Base-by-base conservation (phyloP, 31 red algal genomes). In the Asparagopsis taxiformis region DNA sequence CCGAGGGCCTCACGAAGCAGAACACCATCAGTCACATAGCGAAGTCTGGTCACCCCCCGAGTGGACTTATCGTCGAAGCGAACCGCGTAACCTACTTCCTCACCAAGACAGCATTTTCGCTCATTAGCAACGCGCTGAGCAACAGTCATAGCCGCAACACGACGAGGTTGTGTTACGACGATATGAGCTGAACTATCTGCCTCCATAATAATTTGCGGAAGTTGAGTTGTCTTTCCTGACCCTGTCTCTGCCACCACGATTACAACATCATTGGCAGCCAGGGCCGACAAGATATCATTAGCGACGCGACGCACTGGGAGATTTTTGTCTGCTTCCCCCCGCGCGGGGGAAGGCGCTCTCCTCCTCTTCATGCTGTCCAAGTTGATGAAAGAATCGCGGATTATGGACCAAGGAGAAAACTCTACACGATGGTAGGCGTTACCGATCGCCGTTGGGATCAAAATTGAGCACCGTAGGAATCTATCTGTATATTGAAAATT, bases 131-230 rank as follows among this genome's bases (percentile, higher is more conserved):
- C 94, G 71, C 94, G 84, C 19, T 36, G 57, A 3, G 94, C 88
- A 13, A 97, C 94, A 29, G 74, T 70, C 30, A 91, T 92, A 35
- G 94, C 94, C 20, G 94, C 94, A n/a, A 97, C 88, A 25, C 94
- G 75, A 16, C 94, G 80, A n/a, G 94, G 94, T 60, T 97, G 94
- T 0, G 94, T 91, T 16, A 92, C 38, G 46, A 79, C 76, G 43
- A 89, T 55, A 56, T 62, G 65, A 29, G 77, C 62, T 22, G 43
- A 52, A 7, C 65, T 71, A 32, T 74, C 33, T 16, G 31, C 53
- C 1, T 87, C 75, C 35, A 89, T 50, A 21, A 92, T 73, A 41
- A 89, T 70, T 67, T 92, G 88, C n/a, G 94, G 94, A 11, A 97
- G 43, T 67, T 97, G 94, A 1, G 94, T 97, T 8, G 94, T 85